Evolutionary conservation across 176 grass and related monocot species (phyloP), one percentile per base, ranked within the genome.

Genomic region (Chloris gayana): DNA sequence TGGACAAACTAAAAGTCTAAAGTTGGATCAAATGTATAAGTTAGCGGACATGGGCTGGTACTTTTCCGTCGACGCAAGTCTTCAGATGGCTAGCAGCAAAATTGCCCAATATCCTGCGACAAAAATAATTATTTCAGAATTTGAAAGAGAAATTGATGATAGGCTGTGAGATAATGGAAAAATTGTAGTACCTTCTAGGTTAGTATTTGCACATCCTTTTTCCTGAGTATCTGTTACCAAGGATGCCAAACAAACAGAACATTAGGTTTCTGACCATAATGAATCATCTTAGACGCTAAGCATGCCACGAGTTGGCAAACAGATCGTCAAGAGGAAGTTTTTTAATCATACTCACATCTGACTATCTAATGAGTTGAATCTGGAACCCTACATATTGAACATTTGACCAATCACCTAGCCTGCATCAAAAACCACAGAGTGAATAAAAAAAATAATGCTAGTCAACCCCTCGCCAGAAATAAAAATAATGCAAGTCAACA

Each of bases 81-180:
- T 75, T 31, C 30, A 10, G 35, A 74, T 82, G 71, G 49, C 60
- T 31, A 80, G 75, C 54, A 69, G 68, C 85, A 90, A 93, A 93
- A 93, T 85, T 76, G 74, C 87, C 87, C 80, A 41, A 60, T 90
- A 73, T 90, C 87, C 87, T 93, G 87, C 69, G 38, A 72, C 24
- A 32, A 25, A 25, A 18, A 22, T 15, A 70, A 46, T 71, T 34
- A 80, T 57, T 8, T 71, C 18, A 33, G 67, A 42, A 24, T 60
- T 35, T n/a, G 38, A 51, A 50, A 2, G 60, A 33, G 4, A 19
- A 2, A 0, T n/a, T n/a, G 25, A 24, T n/a, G 11, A 24, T 22
- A 5, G 6, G 26, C 10, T 3, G 30, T 12, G 7, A 38, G 15
- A 83, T 69, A 37, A 59, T 27, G 50, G 11, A 67, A 27, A 21